phyloP scores from a whole-genome alignment of 2,329 filamentous ascomycete genomes.

The Exophiala spinifera region DNA sequence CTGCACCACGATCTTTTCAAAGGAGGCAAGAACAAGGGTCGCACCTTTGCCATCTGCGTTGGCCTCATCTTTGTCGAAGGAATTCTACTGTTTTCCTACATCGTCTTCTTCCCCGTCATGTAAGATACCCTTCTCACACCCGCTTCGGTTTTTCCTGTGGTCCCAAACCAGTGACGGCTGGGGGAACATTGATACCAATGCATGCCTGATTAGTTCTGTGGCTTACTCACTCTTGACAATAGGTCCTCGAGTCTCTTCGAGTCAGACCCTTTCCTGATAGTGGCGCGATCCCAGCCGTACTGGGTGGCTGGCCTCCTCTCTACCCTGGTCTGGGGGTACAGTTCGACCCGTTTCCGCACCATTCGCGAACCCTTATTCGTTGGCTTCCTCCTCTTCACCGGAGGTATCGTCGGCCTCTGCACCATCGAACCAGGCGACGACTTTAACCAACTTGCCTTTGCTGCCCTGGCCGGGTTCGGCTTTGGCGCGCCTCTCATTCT shows the following conservation, averaged over 20 bases:
- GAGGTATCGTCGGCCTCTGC: slow-evolving; percentile 17
- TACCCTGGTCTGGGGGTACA: slow-evolving; percentile 18
- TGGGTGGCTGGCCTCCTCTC: slow-evolving; percentile 20
- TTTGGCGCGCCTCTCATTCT: slow-evolving; percentile 24
- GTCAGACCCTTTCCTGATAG: slow-evolving; percentile 17
- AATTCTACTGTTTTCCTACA: slow-evolving; percentile 25
- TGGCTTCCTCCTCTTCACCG: slow-evolving; percentile 24
- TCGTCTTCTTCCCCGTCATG: slow-evolving; percentile 26
- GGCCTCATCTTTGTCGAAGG: slow-evolving; percentile 25
- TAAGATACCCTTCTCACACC: slow-evolving; percentile 7
- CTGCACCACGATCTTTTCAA: slow-evolving; percentile 24
- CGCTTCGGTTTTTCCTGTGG: too few relatives aligned
- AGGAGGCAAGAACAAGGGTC: slow-evolving; percentile 16
- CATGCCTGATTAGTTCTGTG: too few relatives aligned
- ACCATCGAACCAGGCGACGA: slow-evolving; percentile 18
- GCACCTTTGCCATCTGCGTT: slow-evolving; percentile 24
- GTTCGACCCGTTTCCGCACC: slow-evolving; percentile 20
- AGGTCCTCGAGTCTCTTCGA: slow-evolving; percentile 20
- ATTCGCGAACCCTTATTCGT: slow-evolving; percentile 23
- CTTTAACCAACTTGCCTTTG: slow-evolving; percentile 7
- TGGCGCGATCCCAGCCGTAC: slow-evolving; percentile 17
- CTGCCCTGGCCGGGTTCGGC: slow-evolving; percentile 19
- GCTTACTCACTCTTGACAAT: background rate
- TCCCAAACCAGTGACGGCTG: too few relatives aligned
- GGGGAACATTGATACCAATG: too few relatives aligned